A percentile compares a stretch with the other conserved stretches of the same genome.
These are phyloP conservation scores for Apophysomyces ossiformis DNA, from an alignment of 371 early-diverging fungal species.

Conservation along the genomic window DNA sequence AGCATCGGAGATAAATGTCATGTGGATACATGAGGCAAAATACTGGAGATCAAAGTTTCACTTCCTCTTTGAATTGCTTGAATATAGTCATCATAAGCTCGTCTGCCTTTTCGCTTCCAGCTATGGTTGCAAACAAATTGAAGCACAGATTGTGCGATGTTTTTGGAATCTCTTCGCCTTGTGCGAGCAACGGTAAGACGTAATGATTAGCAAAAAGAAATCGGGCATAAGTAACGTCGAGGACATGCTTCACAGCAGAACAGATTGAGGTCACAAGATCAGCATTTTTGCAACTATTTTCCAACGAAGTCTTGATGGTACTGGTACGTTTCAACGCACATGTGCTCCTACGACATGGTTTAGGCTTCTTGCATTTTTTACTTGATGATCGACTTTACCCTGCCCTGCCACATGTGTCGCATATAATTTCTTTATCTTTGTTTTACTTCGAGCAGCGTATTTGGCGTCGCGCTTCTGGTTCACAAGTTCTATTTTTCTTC, in stretches of 20 bases:
- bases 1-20: neutral
- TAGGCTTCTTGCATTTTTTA: neutral
- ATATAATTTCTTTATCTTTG: neutral
- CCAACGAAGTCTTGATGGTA: neutral
- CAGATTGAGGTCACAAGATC: neutral
- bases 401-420: neutral
- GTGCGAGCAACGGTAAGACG: neutral
- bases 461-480: neutral
- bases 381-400: neutral
- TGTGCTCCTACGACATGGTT: neutral
- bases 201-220: neutral
- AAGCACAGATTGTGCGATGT: neutral
- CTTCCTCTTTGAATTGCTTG: neutral
- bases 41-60: neutral
- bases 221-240: neutral
- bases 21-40: neutral
- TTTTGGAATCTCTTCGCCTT: neutral
- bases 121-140: neutral
- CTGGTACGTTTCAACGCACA: neutral
- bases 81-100: neutral
- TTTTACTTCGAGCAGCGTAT: neutral
- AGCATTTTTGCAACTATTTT: neutral
- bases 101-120: neutral
- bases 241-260: constrained; percentile 3
- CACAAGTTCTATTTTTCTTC: neutral